These are phyloP conservation scores for Pinus taeda DNA, from an alignment of 75 land plant genomes.

Conservation along the genomic window DNA sequence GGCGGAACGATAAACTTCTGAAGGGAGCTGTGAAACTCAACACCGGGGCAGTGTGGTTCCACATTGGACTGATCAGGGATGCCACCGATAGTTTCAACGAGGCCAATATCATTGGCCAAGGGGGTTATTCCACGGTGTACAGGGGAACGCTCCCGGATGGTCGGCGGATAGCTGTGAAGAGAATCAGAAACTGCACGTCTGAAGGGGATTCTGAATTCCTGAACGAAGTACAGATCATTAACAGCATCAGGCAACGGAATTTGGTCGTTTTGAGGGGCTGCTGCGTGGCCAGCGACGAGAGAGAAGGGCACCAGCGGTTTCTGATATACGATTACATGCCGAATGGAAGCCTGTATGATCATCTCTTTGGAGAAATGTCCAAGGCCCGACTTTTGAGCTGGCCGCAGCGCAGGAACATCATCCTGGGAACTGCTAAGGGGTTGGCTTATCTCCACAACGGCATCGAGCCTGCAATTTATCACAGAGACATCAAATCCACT, in stretches of 20 bases:
- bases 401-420: conserved; percentile 38
- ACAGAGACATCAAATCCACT: conserved; percentile 47
- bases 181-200: conserved; percentile 47
- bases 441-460: conserved; percentile 43
- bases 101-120: conserved; percentile 56
- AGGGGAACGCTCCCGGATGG: conserved; percentile 53
- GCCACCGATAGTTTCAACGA: conserved; percentile 47
- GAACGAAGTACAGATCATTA: conserved; percentile 20
- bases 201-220: conserved; percentile 15
- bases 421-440: conserved; percentile 41
- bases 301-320: conserved; percentile 15
- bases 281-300: conserved; percentile 16
- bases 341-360: conserved; percentile 20
- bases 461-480: conserved; percentile 39
- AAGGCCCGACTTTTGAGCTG: conserved; percentile 13
- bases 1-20: background rate
- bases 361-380: background rate
- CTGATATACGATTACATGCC: conserved; percentile 32
- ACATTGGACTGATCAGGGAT: background rate
- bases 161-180: conserved; percentile 53
- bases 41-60: conserved; percentile 49
- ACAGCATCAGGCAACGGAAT: conserved; percentile 22
- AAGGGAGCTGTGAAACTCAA: conserved; percentile 17
- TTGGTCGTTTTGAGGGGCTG: conserved; percentile 29
- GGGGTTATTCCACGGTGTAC: conserved; percentile 73